Base-by-base conservation (phyloP, 2,329 filamentous ascomycete species). In the Penicillium sp. region DNA sequence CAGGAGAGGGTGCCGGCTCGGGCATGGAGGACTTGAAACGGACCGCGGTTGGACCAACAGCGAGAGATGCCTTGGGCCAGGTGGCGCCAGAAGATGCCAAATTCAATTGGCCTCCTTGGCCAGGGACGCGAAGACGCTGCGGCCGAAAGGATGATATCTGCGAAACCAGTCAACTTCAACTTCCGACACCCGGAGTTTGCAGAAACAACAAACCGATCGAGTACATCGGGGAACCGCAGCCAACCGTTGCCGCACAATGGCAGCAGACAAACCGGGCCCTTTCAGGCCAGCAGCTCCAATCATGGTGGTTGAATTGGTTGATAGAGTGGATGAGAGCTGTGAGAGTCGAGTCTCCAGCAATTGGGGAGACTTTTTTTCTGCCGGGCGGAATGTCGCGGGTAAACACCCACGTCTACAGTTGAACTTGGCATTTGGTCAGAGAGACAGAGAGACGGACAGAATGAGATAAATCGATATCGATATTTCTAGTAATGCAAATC, bases 261-360 rank as follows among this genome's bases (percentile, higher is more conserved):
- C 71, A 56, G 75, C 66, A 56, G 73, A 69, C 46, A 73, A 72
- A 62, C 68, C 66, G 50, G 75, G 71, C 68, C 72, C 75, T 54
- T 75, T 70, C 47, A 81, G 61, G 58, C 78, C 76, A 75, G 75
- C 75, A 58, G 77, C 77, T 63, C 77, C 76, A 64, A 83, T 71
- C 80, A 83, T 83, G 59, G 62, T 66, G 40, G 28, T 44, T 29
- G 38, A 46, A 44, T 42, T 45, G 46, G 52, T 42, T 51, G 49
- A 55, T 42, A 38, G 32, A 44, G 44, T 46, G 48, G 47, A 47
- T 43, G 44, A 38, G 48, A 43, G 33, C 39, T 55, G 20, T 23
- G 44, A 50, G 33, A 58, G 43, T 42, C 42, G 45, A 54, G 50
- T 49, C 31, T 48, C 47, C 59, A 65, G 65, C 62, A 61, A 59